Conservation (phyloP, 441 rosid species). For the Populus trichocarpa region DNA sequence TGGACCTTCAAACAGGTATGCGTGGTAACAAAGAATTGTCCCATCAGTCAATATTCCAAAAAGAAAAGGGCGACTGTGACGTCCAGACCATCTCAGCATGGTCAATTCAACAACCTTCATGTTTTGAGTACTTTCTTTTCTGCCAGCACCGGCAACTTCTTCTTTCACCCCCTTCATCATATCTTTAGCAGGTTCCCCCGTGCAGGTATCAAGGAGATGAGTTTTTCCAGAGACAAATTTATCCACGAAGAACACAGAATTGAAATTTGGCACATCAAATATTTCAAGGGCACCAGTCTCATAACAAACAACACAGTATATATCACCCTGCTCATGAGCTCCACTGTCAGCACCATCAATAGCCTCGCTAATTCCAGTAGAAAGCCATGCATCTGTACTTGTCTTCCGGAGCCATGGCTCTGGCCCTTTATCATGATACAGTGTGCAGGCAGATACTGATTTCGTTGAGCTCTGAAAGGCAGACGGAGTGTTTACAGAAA, state of each 20-base stretch:
- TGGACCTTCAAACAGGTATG: slow-evolving; percentile 75
- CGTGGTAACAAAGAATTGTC: slow-evolving; percentile 92
- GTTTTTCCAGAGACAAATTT: slow-evolving; percentile 80
- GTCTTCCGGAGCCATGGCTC: slow-evolving; percentile 97
- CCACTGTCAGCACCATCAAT: slow-evolving; percentile 43
- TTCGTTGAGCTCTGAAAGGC: slow-evolving; percentile 64
- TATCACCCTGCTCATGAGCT: slow-evolving; percentile 84
- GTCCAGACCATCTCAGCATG: slow-evolving; percentile 95
- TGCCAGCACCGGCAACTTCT: slow-evolving; percentile 49
- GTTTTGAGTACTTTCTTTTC: slow-evolving; percentile 57
- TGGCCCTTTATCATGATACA: slow-evolving; percentile 94
- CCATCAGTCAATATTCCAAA: slow-evolving; percentile 94
- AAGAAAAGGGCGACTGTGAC: slow-evolving; percentile 84
- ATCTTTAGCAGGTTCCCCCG: slow-evolving; percentile 35
- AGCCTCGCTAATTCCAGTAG: slow-evolving; percentile 72
- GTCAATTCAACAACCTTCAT: slow-evolving; percentile 83
- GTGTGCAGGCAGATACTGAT: slow-evolving; percentile 77
- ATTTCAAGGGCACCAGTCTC: slow-evolving; percentile 84
- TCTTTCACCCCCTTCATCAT: slow-evolving; percentile 28
- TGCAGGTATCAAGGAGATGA: slow-evolving; percentile 64
- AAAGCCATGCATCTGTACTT: slow-evolving; percentile 98
- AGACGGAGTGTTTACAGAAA: slow-evolving; percentile 68
- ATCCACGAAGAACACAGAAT: slow-evolving; percentile 77
- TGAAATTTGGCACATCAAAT: slow-evolving; percentile 90
- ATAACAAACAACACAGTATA: slow-evolving; percentile 86